These are phyloP conservation scores for Auricularia heimuer DNA, from an alignment of 768 basidiomycete species.

Conservation along the genomic window DNA sequence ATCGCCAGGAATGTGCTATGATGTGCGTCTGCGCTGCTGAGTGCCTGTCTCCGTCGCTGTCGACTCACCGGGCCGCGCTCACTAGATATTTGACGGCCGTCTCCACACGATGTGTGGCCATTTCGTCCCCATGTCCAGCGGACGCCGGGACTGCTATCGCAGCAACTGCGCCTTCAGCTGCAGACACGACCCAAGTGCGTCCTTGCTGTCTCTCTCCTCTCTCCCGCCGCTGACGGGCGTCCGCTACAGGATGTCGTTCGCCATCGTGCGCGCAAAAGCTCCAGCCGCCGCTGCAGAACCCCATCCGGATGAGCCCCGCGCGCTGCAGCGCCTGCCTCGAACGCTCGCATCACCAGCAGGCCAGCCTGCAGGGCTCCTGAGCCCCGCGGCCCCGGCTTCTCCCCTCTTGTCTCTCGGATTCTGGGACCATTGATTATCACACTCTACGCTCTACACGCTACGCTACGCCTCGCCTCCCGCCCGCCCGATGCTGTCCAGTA, in stretches of 20 bases:
- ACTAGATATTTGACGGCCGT: slow-evolving; percentile 1
- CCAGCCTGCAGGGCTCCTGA: not conserved
- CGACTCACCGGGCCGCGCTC: not conserved
- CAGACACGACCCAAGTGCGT: not conserved
- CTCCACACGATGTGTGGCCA: not conserved
- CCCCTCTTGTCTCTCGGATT: too few relatives aligned
- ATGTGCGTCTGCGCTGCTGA: not conserved
- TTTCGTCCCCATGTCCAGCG: not conserved
- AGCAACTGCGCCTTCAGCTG: not conserved
- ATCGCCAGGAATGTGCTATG: not conserved
- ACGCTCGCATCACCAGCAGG: not conserved
- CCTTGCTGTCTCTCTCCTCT: not conserved
- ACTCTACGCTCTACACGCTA: not conserved
- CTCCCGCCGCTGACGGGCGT: not conserved
- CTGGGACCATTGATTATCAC: not conserved
- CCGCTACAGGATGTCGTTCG: not conserved
- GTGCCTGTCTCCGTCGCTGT: not conserved
- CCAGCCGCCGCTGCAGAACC: not conserved
- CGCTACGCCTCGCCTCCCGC: not conserved
- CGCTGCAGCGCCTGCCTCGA: not conserved
- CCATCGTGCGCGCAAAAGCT: not conserved
- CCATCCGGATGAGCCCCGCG: slow-evolving; percentile 1
- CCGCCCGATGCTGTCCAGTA: not conserved
- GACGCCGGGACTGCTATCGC: not conserved
- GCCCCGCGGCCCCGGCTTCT: too few relatives aligned